phyloP scores from a whole-genome alignment of 345 rosid species.

The Aquilaria yunnanensis region DNA sequence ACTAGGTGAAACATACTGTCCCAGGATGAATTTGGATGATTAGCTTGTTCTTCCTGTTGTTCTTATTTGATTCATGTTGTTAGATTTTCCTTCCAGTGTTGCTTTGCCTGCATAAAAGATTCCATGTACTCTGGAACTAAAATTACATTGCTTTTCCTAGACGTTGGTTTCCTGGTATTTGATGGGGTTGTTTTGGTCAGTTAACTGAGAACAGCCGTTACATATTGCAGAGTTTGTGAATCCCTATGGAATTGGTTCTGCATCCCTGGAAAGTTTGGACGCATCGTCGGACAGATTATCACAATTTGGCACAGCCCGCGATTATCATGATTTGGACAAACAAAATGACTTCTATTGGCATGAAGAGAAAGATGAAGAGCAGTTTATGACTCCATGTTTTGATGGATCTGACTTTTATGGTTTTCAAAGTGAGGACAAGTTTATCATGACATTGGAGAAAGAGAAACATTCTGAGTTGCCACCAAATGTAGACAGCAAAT shows the following conservation, averaged over 20 bases:
- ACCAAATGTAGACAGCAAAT: slow-evolving; percentile 24
- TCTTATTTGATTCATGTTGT: not conserved
- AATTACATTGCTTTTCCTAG: too few relatives aligned
- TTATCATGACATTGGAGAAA: slow-evolving; percentile 38
- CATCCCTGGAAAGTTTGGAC: slow-evolving; percentile 44
- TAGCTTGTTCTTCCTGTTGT: not conserved
- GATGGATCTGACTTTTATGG: slow-evolving; percentile 48
- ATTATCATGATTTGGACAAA: slow-evolving; percentile 56
- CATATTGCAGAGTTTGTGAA: slow-evolving; percentile 61
- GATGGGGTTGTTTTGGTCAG: too few relatives aligned
- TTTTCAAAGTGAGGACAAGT: slow-evolving; percentile 76
- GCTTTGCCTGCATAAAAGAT: too few relatives aligned
- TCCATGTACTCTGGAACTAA: too few relatives aligned
- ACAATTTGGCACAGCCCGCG: slow-evolving; percentile 84
- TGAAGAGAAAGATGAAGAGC: slow-evolving; percentile 59
- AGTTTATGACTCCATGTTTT: slow-evolving; percentile 65
- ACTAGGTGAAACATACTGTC: too few relatives aligned
- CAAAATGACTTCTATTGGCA: slow-evolving; percentile 55
- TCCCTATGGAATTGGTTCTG: slow-evolving; percentile 76
- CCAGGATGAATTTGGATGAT: too few relatives aligned
- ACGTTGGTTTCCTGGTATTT: too few relatives aligned
- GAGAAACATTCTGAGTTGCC: slow-evolving; percentile 34
- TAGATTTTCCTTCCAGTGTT: too few relatives aligned
- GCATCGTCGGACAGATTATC: slow-evolving; percentile 67
- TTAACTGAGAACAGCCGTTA: too few relatives aligned